phyloP scores from a whole-genome alignment of 257 asterid genomes.

The Anisodus acutangulus region DNA sequence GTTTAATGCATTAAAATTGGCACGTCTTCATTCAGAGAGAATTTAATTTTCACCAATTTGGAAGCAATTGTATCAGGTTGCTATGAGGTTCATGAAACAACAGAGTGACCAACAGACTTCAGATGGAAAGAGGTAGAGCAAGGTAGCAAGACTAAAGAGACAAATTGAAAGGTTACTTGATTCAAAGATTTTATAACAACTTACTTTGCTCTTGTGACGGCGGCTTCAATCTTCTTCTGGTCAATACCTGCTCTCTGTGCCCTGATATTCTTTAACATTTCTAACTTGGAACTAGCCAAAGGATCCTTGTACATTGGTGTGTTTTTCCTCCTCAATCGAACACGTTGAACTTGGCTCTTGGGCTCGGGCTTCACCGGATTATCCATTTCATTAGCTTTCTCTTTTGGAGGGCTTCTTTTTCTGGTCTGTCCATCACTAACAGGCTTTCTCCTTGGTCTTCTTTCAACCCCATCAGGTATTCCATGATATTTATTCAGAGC shows the following conservation, averaged over 20 bases:
- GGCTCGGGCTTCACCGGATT: slow-evolving; percentile 39
- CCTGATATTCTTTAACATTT: slow-evolving; percentile 77
- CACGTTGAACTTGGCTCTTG: slow-evolving; percentile 45
- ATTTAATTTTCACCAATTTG: not conserved
- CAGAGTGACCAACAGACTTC: not conserved
- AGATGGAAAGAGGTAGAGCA: slow-evolving; percentile 5
- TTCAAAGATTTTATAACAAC: slow-evolving; percentile 36
- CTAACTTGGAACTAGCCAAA: slow-evolving; percentile 68
- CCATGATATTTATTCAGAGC: slow-evolving; percentile 77
- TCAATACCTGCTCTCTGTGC: slow-evolving; percentile 64
- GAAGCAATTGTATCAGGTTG: not conserved
- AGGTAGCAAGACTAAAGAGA: not conserved
- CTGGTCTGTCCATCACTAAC: slow-evolving; percentile 53
- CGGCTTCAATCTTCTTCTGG: slow-evolving; percentile 59
- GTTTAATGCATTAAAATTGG: slow-evolving; percentile 9
- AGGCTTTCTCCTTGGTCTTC: slow-evolving; percentile 65
- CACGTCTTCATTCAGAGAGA: not conserved
- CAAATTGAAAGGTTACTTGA: not conserved
- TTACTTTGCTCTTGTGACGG: slow-evolving; percentile 76
- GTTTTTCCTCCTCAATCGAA: slow-evolving; percentile 49
- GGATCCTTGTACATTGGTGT: slow-evolving; percentile 83
- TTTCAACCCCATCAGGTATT: slow-evolving; percentile 52
- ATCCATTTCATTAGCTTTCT: slow-evolving; percentile 44
- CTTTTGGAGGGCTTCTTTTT: slow-evolving; percentile 42
- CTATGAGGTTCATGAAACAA: slow-evolving; percentile 9